Conservation (phyloP, 116 monocot genomes). For the Iris pallida region DNA sequence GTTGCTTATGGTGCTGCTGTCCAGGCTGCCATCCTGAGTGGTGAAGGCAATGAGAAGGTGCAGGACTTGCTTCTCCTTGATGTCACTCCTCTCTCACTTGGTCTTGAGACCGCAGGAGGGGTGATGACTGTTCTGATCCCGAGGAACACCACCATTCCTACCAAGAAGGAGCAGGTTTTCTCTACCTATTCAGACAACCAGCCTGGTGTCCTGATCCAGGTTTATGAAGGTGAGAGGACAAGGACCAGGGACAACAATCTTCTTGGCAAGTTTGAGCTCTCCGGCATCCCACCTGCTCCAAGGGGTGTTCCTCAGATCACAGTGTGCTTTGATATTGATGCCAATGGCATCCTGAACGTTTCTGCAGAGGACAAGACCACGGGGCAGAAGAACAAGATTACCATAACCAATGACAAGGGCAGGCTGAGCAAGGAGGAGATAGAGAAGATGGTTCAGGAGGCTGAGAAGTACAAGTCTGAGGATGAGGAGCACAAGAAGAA, state of each 20-base stretch:
- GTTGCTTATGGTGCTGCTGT: slow-evolving; percentile 92
- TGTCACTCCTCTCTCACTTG: slow-evolving; percentile 75
- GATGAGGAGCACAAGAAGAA: slow-evolving; percentile 67
- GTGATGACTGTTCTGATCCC: slow-evolving; percentile 89
- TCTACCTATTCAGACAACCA: slow-evolving; percentile 62
- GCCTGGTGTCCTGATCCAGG: slow-evolving; percentile 55
- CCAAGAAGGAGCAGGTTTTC: slow-evolving; percentile 54
- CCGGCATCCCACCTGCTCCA: slow-evolving; percentile 54
- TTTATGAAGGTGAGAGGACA: slow-evolving; percentile 55
- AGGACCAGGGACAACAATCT: slow-evolving; percentile 54
- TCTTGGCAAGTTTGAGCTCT: slow-evolving; percentile 57
- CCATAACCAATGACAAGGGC: slow-evolving; percentile 46
- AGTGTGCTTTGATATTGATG: slow-evolving; percentile 65
- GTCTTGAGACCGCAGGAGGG: slow-evolving; percentile 81
- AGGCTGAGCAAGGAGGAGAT: slow-evolving; percentile 44
- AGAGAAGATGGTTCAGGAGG: slow-evolving; percentile 49
- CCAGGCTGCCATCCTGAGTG: slow-evolving; percentile 82
- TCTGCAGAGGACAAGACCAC: slow-evolving; percentile 52
- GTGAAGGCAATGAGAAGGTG: slow-evolving; percentile 95
- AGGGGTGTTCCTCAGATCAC: slow-evolving; percentile 53
- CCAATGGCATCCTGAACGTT: slow-evolving; percentile 60
- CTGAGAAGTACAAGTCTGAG: slow-evolving; percentile 43
- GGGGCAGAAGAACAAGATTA: slow-evolving; percentile 53
- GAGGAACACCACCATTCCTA: slow-evolving; percentile 56
- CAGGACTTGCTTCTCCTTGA: slow-evolving; percentile 83